Evolutionary conservation across 257 asterid species (phyloP), one percentile per base, ranked within the genome.

Genomic region (Rhazya stricta): DNA sequence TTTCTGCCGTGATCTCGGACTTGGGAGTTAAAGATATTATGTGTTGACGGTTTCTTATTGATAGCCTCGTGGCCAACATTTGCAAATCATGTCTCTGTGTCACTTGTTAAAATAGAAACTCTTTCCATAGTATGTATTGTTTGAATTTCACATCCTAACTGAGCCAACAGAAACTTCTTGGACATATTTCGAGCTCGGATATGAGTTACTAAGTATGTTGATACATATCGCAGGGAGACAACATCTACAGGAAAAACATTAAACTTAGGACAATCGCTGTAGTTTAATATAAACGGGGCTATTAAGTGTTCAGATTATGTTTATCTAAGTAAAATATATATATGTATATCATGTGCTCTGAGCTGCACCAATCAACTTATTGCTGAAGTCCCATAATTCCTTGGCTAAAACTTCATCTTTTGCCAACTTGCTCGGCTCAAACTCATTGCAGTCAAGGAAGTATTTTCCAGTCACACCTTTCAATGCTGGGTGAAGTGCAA

Each of bases 301-400:
- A 0, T 23, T 54, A 23, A 51, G 2, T 3, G 6, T 6, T 19
- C 58, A 56, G 7, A 9, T 29, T 61, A 61, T 12, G 23, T 25
- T 23, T 60, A 32, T 18, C 58, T 2, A 21, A 21, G 8, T 19
- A 37, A 63, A 63, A 34, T 62, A 62, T 32, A 62, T 32, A 27
- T 34, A 16, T 32, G n/a, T 13, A 62, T 30, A 50, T 74, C 78
- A 87, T 39, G 8, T 75, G 58, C 41, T 78, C 73, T 71, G 75
- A 85, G 89, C 75, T 69, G 86, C 83, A 75, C 85, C 70, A 51
- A 89, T 74, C 76, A 91, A 77, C 53, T 86, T 83, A 82, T 81
- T 76, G 88, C 91, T 91, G 81, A 87, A 87, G 67, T 90, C 96
- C 97, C 97, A 91, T 16, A 90, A 80, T 45, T 71, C 79, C 75